Percentiles rank a stretch among this genome's conserved stretches.
These are phyloP conservation scores for Geotrichum reessii DNA, from an alignment of 1,139 yeast genomes.

Conservation along the genomic window DNA sequence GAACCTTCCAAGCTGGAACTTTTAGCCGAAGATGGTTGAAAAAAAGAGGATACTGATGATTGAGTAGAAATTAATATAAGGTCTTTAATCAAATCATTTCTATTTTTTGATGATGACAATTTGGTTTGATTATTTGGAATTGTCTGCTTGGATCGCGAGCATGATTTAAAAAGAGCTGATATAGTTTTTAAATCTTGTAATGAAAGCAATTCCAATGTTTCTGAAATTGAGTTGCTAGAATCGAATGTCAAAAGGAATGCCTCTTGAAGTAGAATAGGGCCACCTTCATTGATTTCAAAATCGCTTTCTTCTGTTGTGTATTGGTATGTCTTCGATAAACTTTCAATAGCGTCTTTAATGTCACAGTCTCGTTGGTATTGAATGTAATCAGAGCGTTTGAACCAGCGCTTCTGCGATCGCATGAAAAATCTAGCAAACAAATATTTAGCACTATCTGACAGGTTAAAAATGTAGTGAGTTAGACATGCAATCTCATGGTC, in stretches of 20 bases:
- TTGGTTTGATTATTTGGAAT: background rate
- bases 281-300: background rate
- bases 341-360: conserved; percentile 6
- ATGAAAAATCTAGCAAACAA: conserved; percentile 14
- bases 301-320: conserved; percentile 4
- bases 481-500: conserved; percentile 14
- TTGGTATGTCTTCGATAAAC: conserved; percentile 3
- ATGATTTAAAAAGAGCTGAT: background rate
- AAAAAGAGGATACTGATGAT: conserved; percentile 8
- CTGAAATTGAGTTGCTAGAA: conserved; percentile 1
- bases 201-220: conserved; percentile 4
- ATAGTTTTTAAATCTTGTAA: conserved; percentile 5
- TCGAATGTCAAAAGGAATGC: conserved; percentile 9
- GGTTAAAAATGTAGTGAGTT: conserved; percentile 3
- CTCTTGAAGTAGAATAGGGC: background rate
- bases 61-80: conserved; percentile 5
- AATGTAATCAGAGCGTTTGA: conserved; percentile 9
- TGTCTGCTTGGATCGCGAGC: background rate
- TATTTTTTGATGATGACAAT: background rate
- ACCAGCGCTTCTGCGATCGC: conserved; percentile 15
- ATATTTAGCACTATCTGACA: conserved; percentile 11
- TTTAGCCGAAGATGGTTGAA: background rate
- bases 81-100: conserved; percentile 5
- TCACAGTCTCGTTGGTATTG: conserved; percentile 16
- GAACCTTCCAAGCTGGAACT: conserved; percentile 6